Evolutionary conservation across 2,329 filamentous ascomycete genomes (phyloP).

Genomic region (Calonectria hongkongensis): DNA sequence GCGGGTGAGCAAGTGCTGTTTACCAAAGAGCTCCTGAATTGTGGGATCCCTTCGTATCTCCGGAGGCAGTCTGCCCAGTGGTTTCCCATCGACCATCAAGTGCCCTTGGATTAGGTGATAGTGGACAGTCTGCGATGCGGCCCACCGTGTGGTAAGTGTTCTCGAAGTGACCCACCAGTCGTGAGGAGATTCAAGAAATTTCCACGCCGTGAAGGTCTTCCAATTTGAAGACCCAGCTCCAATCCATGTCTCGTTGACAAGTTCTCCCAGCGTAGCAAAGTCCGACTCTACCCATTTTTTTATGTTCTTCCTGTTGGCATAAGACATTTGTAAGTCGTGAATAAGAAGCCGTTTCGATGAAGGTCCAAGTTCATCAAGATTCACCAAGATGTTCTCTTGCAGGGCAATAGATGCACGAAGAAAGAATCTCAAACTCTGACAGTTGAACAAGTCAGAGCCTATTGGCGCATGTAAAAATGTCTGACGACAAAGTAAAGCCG

Average conservation of each 20-base stretch:
- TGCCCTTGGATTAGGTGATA: constrained; percentile 57
- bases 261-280: constrained; percentile 11
- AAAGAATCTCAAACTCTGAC: constrained; percentile 40
- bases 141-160: constrained; percentile 18
- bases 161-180: constrained; percentile 38
- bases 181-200: constrained; percentile 46
- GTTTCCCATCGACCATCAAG: constrained; percentile 59
- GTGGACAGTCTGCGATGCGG: constrained; percentile 48
- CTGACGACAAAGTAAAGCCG: constrained; percentile 72
- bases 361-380: constrained; percentile 43
- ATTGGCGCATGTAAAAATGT: constrained; percentile 55
- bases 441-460: constrained; percentile 31
- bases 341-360: constrained; percentile 47
- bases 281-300: not conserved
- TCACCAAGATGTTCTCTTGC: constrained; percentile 52
- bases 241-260: constrained; percentile 41
- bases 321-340: constrained; percentile 50
- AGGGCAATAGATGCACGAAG: constrained; percentile 52
- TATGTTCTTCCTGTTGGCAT: constrained; percentile 6
- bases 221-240: constrained; percentile 40
- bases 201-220: constrained; percentile 47
- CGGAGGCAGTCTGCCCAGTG: constrained; percentile 51
- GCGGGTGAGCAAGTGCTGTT: constrained; percentile 25
- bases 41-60: constrained; percentile 1
- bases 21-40: constrained; percentile 13